Percentiles rank a stretch among this genome's conserved stretches.
phyloP scores from a whole-genome alignment of 106 monocot genomes.

The Dendrobium nobile region DNA sequence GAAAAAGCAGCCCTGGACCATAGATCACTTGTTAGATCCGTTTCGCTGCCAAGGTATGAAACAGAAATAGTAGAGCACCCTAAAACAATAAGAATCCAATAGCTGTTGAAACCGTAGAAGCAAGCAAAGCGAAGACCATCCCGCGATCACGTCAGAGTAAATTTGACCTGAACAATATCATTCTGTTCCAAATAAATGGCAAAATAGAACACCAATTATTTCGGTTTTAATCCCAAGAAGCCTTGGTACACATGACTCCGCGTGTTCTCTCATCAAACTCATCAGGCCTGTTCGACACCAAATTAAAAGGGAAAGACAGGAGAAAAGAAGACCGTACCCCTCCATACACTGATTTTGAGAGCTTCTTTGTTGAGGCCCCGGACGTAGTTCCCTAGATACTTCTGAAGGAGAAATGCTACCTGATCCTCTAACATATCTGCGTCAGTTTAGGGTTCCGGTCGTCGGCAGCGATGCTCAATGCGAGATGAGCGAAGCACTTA shows the following conservation, averaged over 20 bases:
- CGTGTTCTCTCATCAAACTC: neutral
- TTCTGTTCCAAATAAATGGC: neutral
- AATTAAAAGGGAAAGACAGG: neutral
- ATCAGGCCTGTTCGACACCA: neutral
- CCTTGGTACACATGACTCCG: neutral
- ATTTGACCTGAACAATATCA: neutral
- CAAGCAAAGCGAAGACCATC: neutral
- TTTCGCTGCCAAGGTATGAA: neutral
- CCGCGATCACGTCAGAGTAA: neutral
- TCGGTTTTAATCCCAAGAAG: neutral
- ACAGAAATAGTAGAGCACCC: neutral
- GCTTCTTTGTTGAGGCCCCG: slow-evolving; percentile 95
- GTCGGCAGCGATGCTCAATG: neutral
- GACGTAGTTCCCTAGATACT: slow-evolving; percentile 94
- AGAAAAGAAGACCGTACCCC: slow-evolving; percentile 30
- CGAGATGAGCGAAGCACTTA: neutral
- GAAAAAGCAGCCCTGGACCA: neutral
- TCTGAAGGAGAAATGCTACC: slow-evolving; percentile 88
- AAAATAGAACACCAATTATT: neutral
- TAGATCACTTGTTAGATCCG: neutral
- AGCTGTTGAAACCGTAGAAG: neutral
- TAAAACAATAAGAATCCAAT: neutral
- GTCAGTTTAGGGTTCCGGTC: neutral
- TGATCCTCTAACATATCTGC: slow-evolving; percentile 92
- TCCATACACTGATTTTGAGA: slow-evolving; percentile 98